Evolutionary conservation across 1,284 basidiomycete genomes (phyloP).

Genomic region (Malassezia equina): DNA sequence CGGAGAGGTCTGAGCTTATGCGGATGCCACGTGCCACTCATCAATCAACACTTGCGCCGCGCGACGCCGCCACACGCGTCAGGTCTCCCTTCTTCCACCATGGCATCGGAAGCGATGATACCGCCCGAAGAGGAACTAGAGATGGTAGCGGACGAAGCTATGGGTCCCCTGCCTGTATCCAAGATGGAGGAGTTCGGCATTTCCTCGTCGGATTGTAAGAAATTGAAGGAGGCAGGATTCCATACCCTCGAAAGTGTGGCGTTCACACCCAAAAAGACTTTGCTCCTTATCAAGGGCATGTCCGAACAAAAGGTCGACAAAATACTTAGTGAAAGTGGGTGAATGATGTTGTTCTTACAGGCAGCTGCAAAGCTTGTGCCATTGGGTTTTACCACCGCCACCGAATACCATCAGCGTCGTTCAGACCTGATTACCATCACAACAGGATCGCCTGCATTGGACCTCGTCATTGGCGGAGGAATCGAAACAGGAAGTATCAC

Average conservation of each 20-base stretch:
- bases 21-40: conserved; percentile 4
- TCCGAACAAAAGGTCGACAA: conserved; percentile 97
- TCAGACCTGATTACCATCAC: conserved; percentile 96
- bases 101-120: conserved; percentile 1
- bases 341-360: background rate
- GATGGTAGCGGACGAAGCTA: conserved; percentile 24
- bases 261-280: conserved; percentile 88
- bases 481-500: conserved; percentile 98
- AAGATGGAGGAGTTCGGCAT: conserved; percentile 67
- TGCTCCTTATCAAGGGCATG: conserved; percentile 89
- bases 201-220: conserved; percentile 82
- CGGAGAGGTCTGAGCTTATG: background rate
- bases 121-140: conserved; percentile 15
- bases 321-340: conserved; percentile 75
- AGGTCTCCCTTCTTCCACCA: background rate
- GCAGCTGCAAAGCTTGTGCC: conserved; percentile 90
- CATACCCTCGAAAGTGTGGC: conserved; percentile 92
- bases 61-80: conserved; percentile 5
- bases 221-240: conserved; percentile 81
- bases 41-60: background rate
- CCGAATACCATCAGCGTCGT: conserved; percentile 80
- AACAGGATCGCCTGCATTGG: conserved; percentile 89
- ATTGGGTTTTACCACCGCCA: conserved; percentile 94
- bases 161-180: conserved; percentile 32
- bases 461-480: conserved; percentile 89